Percentiles rank a stretch among this genome's conserved stretches.
These are phyloP conservation scores for Fusarium albidum DNA, from an alignment of 2,329 filamentous ascomycete genomes.

Conservation along the genomic window DNA sequence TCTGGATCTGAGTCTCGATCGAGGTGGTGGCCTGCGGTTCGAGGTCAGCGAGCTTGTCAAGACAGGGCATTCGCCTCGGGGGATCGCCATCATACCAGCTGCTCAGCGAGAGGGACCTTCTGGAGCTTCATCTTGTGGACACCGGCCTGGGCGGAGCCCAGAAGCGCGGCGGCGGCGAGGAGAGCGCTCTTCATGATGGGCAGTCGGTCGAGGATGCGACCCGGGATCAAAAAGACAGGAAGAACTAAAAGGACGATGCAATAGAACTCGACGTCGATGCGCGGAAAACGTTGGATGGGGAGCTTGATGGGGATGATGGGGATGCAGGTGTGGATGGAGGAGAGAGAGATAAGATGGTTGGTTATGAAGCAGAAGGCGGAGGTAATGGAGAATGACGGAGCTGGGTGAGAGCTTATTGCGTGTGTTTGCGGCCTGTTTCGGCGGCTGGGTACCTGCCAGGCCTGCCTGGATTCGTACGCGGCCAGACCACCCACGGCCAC, in stretches of 20 bases:
- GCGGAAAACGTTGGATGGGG: constrained; percentile 3
- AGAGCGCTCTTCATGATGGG: constrained; percentile 85
- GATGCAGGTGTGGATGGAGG: constrained; percentile 28
- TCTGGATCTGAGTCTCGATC: constrained; percentile 81
- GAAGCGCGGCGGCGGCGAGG: constrained; percentile 80
- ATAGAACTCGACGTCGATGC: constrained; percentile 20
- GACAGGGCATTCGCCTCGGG: background rate
- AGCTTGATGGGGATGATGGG: constrained; percentile 23
- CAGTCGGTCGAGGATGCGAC: constrained; percentile 35
- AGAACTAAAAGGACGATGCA: constrained; percentile 1
- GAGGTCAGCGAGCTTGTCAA: constrained; percentile 22
- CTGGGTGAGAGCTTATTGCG: constrained; percentile 39
- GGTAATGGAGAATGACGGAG: constrained; percentile 38
- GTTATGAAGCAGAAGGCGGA: constrained; percentile 35
- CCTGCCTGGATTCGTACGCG: constrained; percentile 37
- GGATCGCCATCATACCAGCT: constrained; percentile 73
- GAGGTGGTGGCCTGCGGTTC: constrained; percentile 73
- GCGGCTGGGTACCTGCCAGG: constrained; percentile 23
- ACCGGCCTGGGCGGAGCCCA: constrained; percentile 83
- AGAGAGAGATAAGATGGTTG: constrained; percentile 37
- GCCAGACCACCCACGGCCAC: constrained; percentile 15
- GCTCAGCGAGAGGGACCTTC: constrained; percentile 92
- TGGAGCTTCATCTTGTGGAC: constrained; percentile 97
- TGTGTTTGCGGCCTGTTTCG: constrained; percentile 39
- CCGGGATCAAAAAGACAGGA: constrained; percentile 2